These are phyloP conservation scores for Asterophora parasitica DNA, from an alignment of 768 basidiomycete genomes.

Conservation along the genomic window DNA sequence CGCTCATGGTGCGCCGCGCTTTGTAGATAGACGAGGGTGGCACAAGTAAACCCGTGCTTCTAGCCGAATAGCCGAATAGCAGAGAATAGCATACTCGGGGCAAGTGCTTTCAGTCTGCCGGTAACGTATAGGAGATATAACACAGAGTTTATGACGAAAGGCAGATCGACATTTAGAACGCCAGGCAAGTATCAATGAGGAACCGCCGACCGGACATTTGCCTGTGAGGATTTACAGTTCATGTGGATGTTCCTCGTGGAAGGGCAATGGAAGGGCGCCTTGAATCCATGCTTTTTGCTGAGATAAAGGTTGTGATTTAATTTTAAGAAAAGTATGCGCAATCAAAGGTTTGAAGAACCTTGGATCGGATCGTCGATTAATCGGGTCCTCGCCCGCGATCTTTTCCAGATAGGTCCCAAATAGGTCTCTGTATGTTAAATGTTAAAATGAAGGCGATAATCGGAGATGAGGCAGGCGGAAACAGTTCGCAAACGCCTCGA, in stretches of 20 bases:
- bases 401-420: not conserved
- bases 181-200: not conserved
- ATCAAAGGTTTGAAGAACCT: conserved; percentile 9
- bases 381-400: not conserved
- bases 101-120: conserved; percentile 6
- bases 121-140: conserved; percentile 5
- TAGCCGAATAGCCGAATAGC: conserved; percentile 6
- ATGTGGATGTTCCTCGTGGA: not conserved
- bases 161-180: not conserved
- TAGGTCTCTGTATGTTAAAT: conserved; percentile 13
- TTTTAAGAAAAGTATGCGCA: not conserved
- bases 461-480: not conserved
- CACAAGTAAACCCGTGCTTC: not conserved
- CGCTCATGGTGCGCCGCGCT: not conserved
- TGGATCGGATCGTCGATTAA: conserved; percentile 9
- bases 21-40: not conserved
- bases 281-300: not conserved
- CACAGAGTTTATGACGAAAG: not conserved
- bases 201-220: not conserved
- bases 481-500: not conserved
- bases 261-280: not conserved
- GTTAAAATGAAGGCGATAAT: conserved; percentile 3
- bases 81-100: not conserved
- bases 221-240: not conserved
- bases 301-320: not conserved